These are phyloP conservation scores for Coprinopsis sp. DNA, from an alignment of 768 basidiomycete genomes.

Conservation along the genomic window DNA sequence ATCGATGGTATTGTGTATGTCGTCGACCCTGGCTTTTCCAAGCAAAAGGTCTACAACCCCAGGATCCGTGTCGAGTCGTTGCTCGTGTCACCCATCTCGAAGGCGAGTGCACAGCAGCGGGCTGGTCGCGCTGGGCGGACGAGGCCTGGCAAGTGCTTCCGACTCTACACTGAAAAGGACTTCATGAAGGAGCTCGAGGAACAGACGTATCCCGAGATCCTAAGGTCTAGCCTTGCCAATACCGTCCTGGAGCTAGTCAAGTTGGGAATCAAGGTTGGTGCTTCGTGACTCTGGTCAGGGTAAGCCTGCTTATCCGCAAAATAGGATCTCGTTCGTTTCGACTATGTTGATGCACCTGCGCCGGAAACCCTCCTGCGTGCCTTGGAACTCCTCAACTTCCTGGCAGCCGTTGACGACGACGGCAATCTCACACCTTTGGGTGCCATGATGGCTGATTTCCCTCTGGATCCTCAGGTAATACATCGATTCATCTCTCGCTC, in stretches of 20 bases:
- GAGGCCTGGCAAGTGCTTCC: slow-evolving; percentile 94
- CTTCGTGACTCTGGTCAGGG: background rate
- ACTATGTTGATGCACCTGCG: slow-evolving; percentile 90
- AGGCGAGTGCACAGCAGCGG: slow-evolving; percentile 93
- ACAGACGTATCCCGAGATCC: slow-evolving; percentile 95
- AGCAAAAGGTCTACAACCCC: slow-evolving; percentile 98
- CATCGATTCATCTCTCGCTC: too few relatives aligned
- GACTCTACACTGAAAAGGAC: slow-evolving; percentile 95
- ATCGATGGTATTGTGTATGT: slow-evolving; percentile 99
- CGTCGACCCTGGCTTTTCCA: slow-evolving; percentile 95
- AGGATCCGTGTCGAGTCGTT: slow-evolving; percentile 93
- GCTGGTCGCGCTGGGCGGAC: slow-evolving; percentile 97
- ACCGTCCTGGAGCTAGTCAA: slow-evolving; percentile 92
- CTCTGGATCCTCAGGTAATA: slow-evolving; percentile 93
- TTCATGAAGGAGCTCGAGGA: slow-evolving; percentile 95
- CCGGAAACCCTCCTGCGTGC: slow-evolving; percentile 98
- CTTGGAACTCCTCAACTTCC: slow-evolving; percentile 86
- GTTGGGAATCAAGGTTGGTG: slow-evolving; percentile 75
- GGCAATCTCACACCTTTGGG: slow-evolving; percentile 87
- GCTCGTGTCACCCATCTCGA: slow-evolving; percentile 91
- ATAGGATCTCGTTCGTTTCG: slow-evolving; percentile 80
- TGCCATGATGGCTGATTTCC: slow-evolving; percentile 94
- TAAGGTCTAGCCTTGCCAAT: slow-evolving; percentile 89
- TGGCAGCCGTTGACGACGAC: slow-evolving; percentile 91
- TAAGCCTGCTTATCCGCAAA: background rate